Evolutionary conservation across 192 early-diverging fungal species (phyloP), one percentile per base, ranked within the genome.

Genomic region (Backusella parvicylindrica): DNA sequence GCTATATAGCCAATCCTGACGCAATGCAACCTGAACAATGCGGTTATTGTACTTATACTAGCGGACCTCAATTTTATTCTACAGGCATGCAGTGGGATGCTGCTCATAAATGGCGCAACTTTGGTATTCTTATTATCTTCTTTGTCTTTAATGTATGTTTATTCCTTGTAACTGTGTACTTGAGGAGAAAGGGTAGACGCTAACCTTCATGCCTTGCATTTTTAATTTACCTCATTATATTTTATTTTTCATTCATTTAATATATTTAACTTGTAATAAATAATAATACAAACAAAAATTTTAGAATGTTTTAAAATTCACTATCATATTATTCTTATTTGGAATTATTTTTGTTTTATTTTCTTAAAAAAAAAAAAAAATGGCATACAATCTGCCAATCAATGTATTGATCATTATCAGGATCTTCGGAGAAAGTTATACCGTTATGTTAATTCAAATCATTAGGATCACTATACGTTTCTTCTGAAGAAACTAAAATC

Each of bases 21-120:
- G 72, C 72, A 28, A 7, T 85, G 0, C 70, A 72, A 35, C 75
- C 72, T 43, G 72, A 73, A n/a, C 26, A 69, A 12, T 95, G 93
- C 77, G 74, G 86, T n/a, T 95, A 91, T 72, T 95, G 92, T 68
- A 53, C 79, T 2, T 91, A 86, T 71, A 75, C 56, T 8, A 70
- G 73, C n/a, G 91, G 89, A 5, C 82, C 89, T 26, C 84, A 93
- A 23, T 92, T 85, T 73, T 91, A 83, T 33, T n/a, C 53, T 0
- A 56, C 60, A 1, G 33, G 30, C 1, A 78, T 91, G 38, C 82
- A 79, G 33, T 89, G 92, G 90, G 66, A 56, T 68, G 89, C 84
- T 72, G 79, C 32, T 21, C 60, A 93, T 75, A 84, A 86, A 21
- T 95, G 91, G 91, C 86, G 91, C 68, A 92, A 93, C 76, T 76